Percentiles rank a stretch among this genome's conserved stretches.
These are phyloP conservation scores for Paramecium biaurelia DNA, from an alignment of 73 alveolate species.

Conservation along the genomic window DNA sequence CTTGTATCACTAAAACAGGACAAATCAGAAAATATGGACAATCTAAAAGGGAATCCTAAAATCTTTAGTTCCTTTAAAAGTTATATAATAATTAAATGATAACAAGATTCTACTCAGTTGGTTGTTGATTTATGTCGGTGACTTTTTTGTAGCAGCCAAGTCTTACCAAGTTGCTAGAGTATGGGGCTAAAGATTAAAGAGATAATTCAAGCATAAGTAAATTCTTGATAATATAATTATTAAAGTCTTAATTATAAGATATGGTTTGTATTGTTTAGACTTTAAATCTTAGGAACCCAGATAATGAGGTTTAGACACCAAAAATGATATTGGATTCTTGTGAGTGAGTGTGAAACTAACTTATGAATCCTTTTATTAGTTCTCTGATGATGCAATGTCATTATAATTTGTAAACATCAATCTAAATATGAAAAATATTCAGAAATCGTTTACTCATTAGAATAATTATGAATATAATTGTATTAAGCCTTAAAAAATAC, in stretches of 20 bases:
- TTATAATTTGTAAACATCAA: background rate
- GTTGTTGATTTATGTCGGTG: constrained; percentile 23
- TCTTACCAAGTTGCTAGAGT: background rate
- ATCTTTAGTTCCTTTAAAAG: background rate
- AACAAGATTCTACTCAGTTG: constrained; percentile 8
- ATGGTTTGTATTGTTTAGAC: constrained; percentile 9
- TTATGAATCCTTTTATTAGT: constrained; percentile 46
- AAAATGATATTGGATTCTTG: constrained; percentile 55
- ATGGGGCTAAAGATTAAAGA: constrained; percentile 50
- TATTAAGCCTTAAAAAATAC: background rate
- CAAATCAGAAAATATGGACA: no score
- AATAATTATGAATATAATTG: background rate
- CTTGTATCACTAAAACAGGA: no score
- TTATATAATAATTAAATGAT: background rate
- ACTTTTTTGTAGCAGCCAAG: constrained; percentile 50
- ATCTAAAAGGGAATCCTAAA: background rate
- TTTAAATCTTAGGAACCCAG: constrained; percentile 36
- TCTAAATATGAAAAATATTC: background rate
- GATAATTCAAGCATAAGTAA: constrained; percentile 57
- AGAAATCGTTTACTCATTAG: background rate
- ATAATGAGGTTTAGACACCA: constrained; percentile 11
- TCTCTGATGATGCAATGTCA: background rate
- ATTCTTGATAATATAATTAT: background rate
- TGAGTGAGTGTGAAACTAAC: constrained; percentile 42
- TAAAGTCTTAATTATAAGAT: constrained; percentile 39